A percentile compares a stretch with the other conserved stretches of the same genome.
Evolutionary conservation across 257 asterid species (phyloP).

Genomic region (Sherardia arvensis): DNA sequence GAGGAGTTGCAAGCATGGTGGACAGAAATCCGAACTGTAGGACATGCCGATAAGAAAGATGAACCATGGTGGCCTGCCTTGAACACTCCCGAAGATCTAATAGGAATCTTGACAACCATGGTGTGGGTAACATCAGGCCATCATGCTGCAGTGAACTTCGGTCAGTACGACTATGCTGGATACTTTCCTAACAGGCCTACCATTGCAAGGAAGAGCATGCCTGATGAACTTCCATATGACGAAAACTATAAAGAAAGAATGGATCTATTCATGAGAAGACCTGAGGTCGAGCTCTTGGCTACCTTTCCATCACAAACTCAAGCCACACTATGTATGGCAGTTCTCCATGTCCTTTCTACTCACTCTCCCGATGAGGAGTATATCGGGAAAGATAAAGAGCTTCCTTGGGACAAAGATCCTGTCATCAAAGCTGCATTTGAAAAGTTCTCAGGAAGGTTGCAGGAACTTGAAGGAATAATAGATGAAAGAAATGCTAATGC

Average conservation of each 20-base stretch:
- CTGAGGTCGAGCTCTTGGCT: conserved; percentile 42
- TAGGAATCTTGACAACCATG: conserved; percentile 51
- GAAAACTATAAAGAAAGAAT: conserved; percentile 26
- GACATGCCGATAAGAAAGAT: conserved; percentile 70
- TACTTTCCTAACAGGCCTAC: conserved; percentile 74
- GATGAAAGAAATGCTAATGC: conserved; percentile 45
- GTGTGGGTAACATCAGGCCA: conserved; percentile 73
- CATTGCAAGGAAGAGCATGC: conserved; percentile 48
- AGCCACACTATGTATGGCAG: conserved; percentile 41
- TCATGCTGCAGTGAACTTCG: conserved; percentile 81
- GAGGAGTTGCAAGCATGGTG: conserved; percentile 74
- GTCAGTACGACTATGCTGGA: conserved; percentile 56
- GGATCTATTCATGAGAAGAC: conserved; percentile 35
- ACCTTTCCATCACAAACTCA: conserved; percentile 67
- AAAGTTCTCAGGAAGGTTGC: conserved; percentile 32
- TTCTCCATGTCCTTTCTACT: conserved; percentile 52
- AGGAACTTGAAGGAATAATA: conserved; percentile 57
- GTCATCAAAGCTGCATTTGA: conserved; percentile 41
- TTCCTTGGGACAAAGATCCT: conserved; percentile 34
- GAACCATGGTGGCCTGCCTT: conserved; percentile 75
- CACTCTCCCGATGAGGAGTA: conserved; percentile 92
- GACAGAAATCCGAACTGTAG: conserved; percentile 55
- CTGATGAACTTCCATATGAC: conserved; percentile 39
- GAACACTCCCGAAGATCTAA: conserved; percentile 32
- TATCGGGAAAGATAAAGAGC: conserved; percentile 32